These are phyloP conservation scores for Fusarium bulbicola DNA, from an alignment of 2,329 filamentous ascomycete species.

Conservation along the genomic window DNA sequence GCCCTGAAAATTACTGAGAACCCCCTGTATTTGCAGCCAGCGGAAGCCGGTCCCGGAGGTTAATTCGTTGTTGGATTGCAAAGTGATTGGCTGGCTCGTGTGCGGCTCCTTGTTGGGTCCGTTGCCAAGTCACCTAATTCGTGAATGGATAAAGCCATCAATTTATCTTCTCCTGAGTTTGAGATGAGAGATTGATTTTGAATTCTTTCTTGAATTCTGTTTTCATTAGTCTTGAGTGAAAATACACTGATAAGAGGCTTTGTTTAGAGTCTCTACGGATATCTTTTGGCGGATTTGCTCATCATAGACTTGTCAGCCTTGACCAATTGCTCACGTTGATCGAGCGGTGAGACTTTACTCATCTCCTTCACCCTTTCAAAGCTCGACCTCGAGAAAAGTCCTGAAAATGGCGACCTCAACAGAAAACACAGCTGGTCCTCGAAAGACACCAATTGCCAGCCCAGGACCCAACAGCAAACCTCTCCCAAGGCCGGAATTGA, in stretches of 20 bases:
- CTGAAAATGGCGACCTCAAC: slow-evolving; percentile 34
- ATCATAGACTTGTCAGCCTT: slow-evolving; percentile 2
- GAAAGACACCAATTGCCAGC: slow-evolving; percentile 65
- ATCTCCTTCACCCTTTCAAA: slow-evolving; percentile 2
- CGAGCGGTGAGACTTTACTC: slow-evolving; percentile 33
- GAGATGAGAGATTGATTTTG: neutral
- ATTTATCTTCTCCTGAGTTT: slow-evolving; percentile 28
- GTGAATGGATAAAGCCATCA: slow-evolving; percentile 2
- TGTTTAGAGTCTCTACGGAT: neutral
- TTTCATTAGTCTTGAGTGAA: neutral
- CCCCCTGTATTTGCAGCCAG: slow-evolving; percentile 24
- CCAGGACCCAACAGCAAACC: slow-evolving; percentile 69
- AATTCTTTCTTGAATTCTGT: neutral
- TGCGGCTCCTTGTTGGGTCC: slow-evolving; percentile 26
- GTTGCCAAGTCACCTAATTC: slow-evolving; percentile 24
- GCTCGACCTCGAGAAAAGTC: neutral
- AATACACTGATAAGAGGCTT: neutral
- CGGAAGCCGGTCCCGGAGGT: slow-evolving; percentile 15
- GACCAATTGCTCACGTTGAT: slow-evolving; percentile 14
- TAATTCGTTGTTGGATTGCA: neutral
- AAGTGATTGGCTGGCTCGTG: slow-evolving; percentile 11
- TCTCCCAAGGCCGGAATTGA: slow-evolving; percentile 67
- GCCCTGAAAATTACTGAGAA: slow-evolving; percentile 15
- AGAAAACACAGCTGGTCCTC: slow-evolving; percentile 34
- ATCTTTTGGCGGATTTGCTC: neutral